Evolutionary conservation across 2,329 filamentous ascomycete genomes (phyloP).

Genomic region (Xylariales sp.): DNA sequence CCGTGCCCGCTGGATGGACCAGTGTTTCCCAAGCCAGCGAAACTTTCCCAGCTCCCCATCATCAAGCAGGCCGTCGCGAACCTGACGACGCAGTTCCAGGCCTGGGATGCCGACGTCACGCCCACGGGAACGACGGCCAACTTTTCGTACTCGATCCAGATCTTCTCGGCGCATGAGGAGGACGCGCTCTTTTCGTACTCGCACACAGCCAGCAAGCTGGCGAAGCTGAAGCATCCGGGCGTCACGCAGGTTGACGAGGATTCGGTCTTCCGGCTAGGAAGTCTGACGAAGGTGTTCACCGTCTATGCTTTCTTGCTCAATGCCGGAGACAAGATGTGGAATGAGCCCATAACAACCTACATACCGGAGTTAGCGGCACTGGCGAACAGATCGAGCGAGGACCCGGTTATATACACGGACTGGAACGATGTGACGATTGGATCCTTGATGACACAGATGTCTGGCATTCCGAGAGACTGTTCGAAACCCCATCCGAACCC

Average conservation of each 20-base stretch:
- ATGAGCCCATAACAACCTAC: constrained; percentile 26
- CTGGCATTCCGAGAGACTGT: constrained; percentile 27
- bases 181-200: constrained; percentile 29
- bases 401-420: constrained; percentile 19
- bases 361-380: constrained; percentile 20
- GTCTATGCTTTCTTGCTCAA: constrained; percentile 29
- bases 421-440: constrained; percentile 29
- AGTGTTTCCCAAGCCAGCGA: constrained; percentile 21
- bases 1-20: constrained; percentile 23
- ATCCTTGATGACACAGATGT: constrained; percentile 11
- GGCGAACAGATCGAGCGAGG: constrained; percentile 14
- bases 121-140: constrained; percentile 18
- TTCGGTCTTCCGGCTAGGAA: constrained; percentile 38
- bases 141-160: constrained; percentile 33
- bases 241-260: constrained; percentile 31
- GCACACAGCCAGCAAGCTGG: constrained; percentile 28
- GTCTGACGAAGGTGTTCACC: constrained; percentile 37
- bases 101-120: constrained; percentile 6
- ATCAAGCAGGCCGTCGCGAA: constrained; percentile 18
- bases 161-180: constrained; percentile 30
- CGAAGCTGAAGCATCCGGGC: constrained; percentile 22
- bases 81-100: constrained; percentile 17
- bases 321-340: constrained; percentile 23
- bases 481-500: too few species aligned
- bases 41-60: constrained; percentile 15